Base-by-base conservation (phyloP, 202 grass and related monocot species). In the Dendrocalamus latiflorus region DNA sequence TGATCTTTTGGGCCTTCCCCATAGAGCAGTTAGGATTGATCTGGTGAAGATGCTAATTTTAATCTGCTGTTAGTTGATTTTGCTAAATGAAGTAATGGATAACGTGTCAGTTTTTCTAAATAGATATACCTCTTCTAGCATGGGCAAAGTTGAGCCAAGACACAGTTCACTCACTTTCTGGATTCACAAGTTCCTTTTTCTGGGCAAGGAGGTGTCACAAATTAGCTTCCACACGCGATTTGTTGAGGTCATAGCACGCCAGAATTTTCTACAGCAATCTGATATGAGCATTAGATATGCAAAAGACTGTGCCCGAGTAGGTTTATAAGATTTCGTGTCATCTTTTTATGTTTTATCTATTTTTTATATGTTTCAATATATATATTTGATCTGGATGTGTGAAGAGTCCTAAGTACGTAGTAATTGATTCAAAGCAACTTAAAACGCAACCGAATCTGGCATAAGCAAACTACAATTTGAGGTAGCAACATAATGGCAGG, bases 1-100 rank as follows among this genome's bases (percentile, higher is more conserved):
- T 41, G 57, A 59, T 74, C 42, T 69, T 72, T 1, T 60, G 2
- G 25, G 56, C 55, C 33, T 75, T 36, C 7, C 4, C 50, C 15
- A 6, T 57, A 10, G 74, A 79, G 13, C 48, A 53, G 70, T 78
- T 56, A 59, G 70, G 78, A 44, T 72, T 74, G 73, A 61, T 90
- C 68, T 30, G 48, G 72, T 59, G 75, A 42, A 42, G 41, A 65
- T 70, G 50, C 26, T 57, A 1, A 47, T 56, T 50, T 43, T 33
- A 4, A 34, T 56, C 39, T 65, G 21, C 38, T 21, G 70, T 65
- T 66, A 34, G 69, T 54, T 75, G 70, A 51, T 90, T 36, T 74
- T 71, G 39, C 72, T 65, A 86, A 60, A 78, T 60, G 47, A 22
- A 66, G 72, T 42, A 86, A 50, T 58, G 22, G 65, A 90, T 78